A percentile compares a stretch with the other conserved stretches of the same genome.
Conservation (phyloP, 1,284 basidiomycete genomes). For the Trichosporon inkin region DNA sequence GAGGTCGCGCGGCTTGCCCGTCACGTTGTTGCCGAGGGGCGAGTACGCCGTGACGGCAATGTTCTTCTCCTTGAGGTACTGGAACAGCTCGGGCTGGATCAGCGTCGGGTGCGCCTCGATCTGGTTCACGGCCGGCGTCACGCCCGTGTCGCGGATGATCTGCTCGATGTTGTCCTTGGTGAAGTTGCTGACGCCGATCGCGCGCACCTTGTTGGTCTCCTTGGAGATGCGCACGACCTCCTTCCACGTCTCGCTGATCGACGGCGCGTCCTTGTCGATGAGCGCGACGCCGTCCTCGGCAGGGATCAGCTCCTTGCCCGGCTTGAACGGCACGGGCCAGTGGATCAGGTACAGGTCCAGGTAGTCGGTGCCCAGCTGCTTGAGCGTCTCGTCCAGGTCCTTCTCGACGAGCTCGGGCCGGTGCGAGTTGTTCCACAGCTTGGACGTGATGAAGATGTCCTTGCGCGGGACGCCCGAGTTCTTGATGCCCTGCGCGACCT, state of each 20-base stretch:
- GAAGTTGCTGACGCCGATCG: slow-evolving; percentile 71
- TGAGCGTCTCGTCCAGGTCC: slow-evolving; percentile 69
- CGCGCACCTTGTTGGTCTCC: slow-evolving; percentile 41
- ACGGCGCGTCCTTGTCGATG: slow-evolving; percentile 33
- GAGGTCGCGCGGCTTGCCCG: slow-evolving; percentile 35
- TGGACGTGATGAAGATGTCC: slow-evolving; percentile 79
- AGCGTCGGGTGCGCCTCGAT: slow-evolving; percentile 71
- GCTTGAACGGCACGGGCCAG: slow-evolving; percentile 76
- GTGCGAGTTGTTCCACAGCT: slow-evolving; percentile 42
- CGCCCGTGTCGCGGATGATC: slow-evolving; percentile 69
- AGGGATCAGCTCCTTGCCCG: slow-evolving; percentile 61
- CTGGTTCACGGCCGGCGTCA: slow-evolving; percentile 75
- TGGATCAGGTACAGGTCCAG: slow-evolving; percentile 80
- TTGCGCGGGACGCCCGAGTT: slow-evolving; percentile 71
- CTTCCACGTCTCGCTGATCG: slow-evolving; percentile 41
- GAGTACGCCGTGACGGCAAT: slow-evolving; percentile 62
- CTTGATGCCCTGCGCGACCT: slow-evolving; percentile 65
- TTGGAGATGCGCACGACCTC: slow-evolving; percentile 45
- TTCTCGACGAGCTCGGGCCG: slow-evolving; percentile 59
- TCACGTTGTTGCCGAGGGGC: slow-evolving; percentile 55
- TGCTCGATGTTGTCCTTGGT: slow-evolving; percentile 62
- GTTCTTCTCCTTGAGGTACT: slow-evolving; percentile 58
- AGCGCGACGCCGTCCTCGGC: slow-evolving; percentile 19
- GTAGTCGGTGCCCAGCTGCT: slow-evolving; percentile 66
- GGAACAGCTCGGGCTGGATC: slow-evolving; percentile 42